Evolutionary conservation across 2,329 filamentous ascomycete species (phyloP).

Genomic region (Fusarium sp.): DNA sequence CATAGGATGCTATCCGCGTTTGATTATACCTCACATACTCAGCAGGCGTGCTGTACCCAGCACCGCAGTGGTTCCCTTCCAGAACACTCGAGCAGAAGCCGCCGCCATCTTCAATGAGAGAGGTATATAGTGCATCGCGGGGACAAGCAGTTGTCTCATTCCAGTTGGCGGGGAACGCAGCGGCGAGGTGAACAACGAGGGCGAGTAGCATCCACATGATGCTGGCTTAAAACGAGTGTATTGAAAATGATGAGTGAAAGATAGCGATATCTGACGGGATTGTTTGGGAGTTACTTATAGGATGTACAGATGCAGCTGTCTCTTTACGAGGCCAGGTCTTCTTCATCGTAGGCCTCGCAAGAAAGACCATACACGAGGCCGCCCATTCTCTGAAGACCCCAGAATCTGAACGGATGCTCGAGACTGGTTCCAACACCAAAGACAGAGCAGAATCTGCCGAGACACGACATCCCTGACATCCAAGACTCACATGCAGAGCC

Average conservation of each 20-base stretch:
- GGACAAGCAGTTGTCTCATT: slow-evolving; percentile 44
- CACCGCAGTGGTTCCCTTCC: slow-evolving; percentile 39
- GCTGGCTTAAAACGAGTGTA: slow-evolving; percentile 34
- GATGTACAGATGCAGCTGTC: slow-evolving; percentile 3
- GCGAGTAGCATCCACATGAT: slow-evolving; percentile 44
- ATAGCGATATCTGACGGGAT: slow-evolving; percentile 4
- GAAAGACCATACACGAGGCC: slow-evolving; percentile 15
- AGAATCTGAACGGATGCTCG: not conserved
- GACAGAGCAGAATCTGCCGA: slow-evolving; percentile 39
- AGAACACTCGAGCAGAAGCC: slow-evolving; percentile 52
- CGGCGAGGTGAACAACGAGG: slow-evolving; percentile 17
- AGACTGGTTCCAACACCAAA: slow-evolving; percentile 3
- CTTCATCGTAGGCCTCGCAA: not conserved
- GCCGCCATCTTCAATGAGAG: slow-evolving; percentile 46
- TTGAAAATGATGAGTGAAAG: slow-evolving; percentile 5
- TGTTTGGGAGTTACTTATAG: slow-evolving; percentile 36
- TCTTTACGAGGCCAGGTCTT: not conserved
- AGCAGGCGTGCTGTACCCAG: slow-evolving; percentile 47
- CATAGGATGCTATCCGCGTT: slow-evolving; percentile 51
- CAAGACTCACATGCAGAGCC: slow-evolving; percentile 7
- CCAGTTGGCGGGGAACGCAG: slow-evolving; percentile 35
- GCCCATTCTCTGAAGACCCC: not conserved
- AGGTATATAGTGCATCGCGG: slow-evolving; percentile 51
- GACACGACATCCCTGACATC: slow-evolving; percentile 24
- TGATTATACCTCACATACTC: slow-evolving; percentile 50